These are phyloP conservation scores for Crithidia mellificae DNA, from an alignment of 208 protist genomes.

Conservation along the genomic window DNA sequence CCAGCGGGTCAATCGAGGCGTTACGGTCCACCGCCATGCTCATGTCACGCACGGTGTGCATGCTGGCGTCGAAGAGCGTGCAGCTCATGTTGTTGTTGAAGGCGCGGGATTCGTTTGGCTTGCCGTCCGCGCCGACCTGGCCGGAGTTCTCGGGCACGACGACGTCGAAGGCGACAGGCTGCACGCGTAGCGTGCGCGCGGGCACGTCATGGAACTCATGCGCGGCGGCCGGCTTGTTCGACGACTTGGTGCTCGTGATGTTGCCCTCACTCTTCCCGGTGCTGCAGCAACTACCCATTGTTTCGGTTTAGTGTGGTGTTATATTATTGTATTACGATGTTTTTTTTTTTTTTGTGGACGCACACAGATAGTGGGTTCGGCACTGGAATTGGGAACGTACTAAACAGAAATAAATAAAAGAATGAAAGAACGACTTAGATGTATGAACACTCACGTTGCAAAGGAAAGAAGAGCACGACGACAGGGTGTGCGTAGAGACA, in stretches of 20 bases:
- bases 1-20: slow-evolving; percentile 16
- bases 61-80: slow-evolving; percentile 45
- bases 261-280: neutral
- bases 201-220: slow-evolving; percentile 11
- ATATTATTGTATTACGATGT: too few relatives aligned
- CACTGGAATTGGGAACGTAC: too few relatives aligned
- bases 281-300: slow-evolving; percentile 13
- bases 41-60: slow-evolving; percentile 59
- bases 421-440: too few relatives aligned
- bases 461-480: too few relatives aligned
- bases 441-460: too few relatives aligned
- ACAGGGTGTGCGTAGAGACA: too few relatives aligned
- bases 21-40: slow-evolving; percentile 27
- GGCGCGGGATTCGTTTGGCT: neutral
- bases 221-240: neutral
- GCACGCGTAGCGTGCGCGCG: slow-evolving; percentile 4
- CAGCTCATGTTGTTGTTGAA: slow-evolving; percentile 33
- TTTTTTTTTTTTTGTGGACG: too few relatives aligned
- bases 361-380: too few relatives aligned
- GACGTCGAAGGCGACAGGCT: slow-evolving; percentile 58
- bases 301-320: too few relatives aligned
- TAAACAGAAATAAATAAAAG: neutral
- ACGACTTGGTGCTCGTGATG: neutral
- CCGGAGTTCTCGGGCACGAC: slow-evolving; percentile 36
- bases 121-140: neutral